Conservation (phyloP, 129 eudicot genomes). For the Ambrosia trifida region DNA sequence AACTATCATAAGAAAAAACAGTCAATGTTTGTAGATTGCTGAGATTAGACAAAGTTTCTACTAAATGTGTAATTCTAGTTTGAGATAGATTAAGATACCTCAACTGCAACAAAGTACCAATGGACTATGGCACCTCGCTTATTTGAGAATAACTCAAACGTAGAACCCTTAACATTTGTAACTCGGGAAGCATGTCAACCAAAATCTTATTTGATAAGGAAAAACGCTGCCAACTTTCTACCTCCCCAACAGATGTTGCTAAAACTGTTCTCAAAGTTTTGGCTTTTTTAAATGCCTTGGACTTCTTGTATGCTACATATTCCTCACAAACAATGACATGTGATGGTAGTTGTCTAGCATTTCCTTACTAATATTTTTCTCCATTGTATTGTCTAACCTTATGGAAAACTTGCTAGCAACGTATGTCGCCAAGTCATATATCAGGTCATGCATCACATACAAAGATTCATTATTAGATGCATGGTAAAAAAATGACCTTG, state of each 20-base stretch:
- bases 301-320: neutral
- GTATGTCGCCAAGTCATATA: neutral
- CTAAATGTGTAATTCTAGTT: neutral
- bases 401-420: neutral
- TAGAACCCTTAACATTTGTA: conserved; percentile 10
- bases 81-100: conserved; percentile 5
- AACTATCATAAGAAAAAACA: neutral
- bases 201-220: neutral
- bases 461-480: too few species aligned
- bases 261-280: conserved; percentile 2
- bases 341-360: neutral
- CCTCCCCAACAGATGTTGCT: neutral
- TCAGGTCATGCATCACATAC: conserved; percentile 7
- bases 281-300: neutral
- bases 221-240: neutral
- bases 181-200: neutral
- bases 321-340: conserved; percentile 7
- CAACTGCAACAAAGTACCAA: neutral
- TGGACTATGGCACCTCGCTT: neutral
- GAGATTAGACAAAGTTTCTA: neutral
- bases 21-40: neutral
- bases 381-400: neutral
- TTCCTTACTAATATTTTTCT: neutral
- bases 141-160: neutral
- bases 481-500: too few species aligned